Conservation (phyloP, 331 rosid genomes). For the Rhamnella rubrinervis region DNA sequence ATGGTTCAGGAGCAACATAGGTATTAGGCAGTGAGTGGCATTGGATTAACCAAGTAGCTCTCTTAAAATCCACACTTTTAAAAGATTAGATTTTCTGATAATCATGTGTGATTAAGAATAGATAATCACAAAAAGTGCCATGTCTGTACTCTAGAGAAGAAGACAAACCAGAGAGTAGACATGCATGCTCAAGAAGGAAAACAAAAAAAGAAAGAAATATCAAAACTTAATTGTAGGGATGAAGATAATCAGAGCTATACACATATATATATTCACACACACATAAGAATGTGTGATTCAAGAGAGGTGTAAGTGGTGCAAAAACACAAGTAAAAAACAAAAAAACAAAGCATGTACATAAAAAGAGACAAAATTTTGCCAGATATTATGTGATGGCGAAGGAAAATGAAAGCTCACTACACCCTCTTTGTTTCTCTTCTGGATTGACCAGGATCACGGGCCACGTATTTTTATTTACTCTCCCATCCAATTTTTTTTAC, state of each 20-base stretch:
- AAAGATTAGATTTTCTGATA: conserved; percentile 7
- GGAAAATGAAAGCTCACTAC: conserved; percentile 30
- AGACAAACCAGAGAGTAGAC: not conserved
- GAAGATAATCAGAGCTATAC: too few species aligned
- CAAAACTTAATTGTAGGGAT: too few species aligned
- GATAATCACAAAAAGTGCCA: not conserved
- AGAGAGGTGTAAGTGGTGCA: conserved; percentile 6
- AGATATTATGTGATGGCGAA: conserved; percentile 5
- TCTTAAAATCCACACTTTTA: conserved; percentile 17
- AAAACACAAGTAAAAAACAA: conserved; percentile 4
- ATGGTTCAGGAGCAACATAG: not conserved
- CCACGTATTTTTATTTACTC: conserved; percentile 1
- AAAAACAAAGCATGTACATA: not conserved
- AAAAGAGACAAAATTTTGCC: conserved; percentile 27
- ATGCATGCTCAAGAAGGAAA: too few species aligned
- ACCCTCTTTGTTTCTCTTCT: conserved; percentile 9
- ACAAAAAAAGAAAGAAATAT: too few species aligned
- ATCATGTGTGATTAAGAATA: not conserved
- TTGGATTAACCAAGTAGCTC: conserved; percentile 30
- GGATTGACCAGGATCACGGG: conserved; percentile 20
- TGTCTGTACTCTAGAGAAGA: not conserved
- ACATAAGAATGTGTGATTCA: too few species aligned
- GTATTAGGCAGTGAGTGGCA: conserved; percentile 18
- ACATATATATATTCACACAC: too few species aligned
- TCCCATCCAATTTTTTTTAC: not conserved